Conservation (phyloP, 441 rosid species). For the Arabidopsis hybrid region DNA sequence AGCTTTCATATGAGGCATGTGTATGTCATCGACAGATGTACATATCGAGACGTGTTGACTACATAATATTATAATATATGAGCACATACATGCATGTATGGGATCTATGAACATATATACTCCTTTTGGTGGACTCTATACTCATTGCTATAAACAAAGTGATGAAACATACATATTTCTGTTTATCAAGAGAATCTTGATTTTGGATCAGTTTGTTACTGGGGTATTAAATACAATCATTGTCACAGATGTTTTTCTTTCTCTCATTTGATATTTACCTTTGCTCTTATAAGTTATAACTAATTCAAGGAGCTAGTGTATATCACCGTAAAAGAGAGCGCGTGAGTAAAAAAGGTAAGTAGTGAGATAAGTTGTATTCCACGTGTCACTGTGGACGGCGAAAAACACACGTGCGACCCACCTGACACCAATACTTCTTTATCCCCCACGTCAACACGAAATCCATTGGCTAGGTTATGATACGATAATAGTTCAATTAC, state of each 20-base stretch:
- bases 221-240: neutral
- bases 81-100: slow-evolving; percentile 20
- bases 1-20: slow-evolving; percentile 30
- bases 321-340: neutral
- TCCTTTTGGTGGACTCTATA: slow-evolving; percentile 4
- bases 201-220: neutral
- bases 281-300: no score
- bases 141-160: neutral
- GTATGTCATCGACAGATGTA: slow-evolving; percentile 27
- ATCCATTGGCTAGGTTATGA: neutral
- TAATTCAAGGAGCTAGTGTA: no score
- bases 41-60: slow-evolving; percentile 21
- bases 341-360: neutral
- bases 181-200: neutral
- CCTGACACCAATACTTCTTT: slow-evolving; percentile 35
- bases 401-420: slow-evolving; percentile 46
- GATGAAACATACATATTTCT: neutral
- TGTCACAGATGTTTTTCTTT: neutral
- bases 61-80: neutral
- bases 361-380: neutral
- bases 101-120: slow-evolving; percentile 13
- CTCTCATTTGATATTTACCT: neutral
- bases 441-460: slow-evolving; percentile 45
- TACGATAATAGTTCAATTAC: no score
- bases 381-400: slow-evolving; percentile 35